Conservation (phyloP, 768 basidiomycete species). For the Mrakia blollopis region DNA sequence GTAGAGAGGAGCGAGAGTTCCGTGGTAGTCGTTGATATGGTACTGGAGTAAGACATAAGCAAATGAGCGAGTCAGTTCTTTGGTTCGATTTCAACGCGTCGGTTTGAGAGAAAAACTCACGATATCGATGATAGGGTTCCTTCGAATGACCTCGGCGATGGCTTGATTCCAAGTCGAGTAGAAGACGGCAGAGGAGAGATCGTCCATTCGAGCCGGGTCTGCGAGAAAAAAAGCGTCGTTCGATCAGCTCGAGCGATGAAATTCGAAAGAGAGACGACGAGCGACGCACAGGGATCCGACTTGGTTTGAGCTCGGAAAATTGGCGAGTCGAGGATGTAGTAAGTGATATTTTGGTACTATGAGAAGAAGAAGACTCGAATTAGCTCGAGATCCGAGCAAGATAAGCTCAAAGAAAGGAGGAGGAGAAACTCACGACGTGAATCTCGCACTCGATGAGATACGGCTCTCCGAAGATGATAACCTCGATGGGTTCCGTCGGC, state of each 20-base stretch:
- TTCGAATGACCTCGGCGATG: constrained; percentile 83
- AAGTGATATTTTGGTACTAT: constrained; percentile 67
- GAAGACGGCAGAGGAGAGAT: constrained; percentile 66
- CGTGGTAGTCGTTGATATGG: constrained; percentile 63
- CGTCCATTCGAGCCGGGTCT: constrained; percentile 81
- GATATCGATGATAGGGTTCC: constrained; percentile 79
- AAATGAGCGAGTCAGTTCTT: too few relatives aligned
- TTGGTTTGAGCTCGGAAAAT: constrained; percentile 99
- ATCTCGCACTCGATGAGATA: constrained; percentile 95
- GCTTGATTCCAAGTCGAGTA: constrained; percentile 99
- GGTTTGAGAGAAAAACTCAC: too few relatives aligned
- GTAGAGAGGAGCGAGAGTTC: constrained; percentile 86
- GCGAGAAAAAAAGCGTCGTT: too few relatives aligned
- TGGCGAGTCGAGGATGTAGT: constrained; percentile 85
- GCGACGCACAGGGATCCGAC: constrained; percentile 62
- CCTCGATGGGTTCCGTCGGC: constrained; percentile 87
- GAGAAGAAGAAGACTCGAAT: background rate
- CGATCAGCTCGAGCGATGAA: background rate
- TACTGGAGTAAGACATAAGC: background rate
- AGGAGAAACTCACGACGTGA: constrained; percentile 47
- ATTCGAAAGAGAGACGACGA: background rate
- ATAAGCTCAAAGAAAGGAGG: background rate
- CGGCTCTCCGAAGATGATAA: constrained; percentile 91
- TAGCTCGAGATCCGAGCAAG: constrained; percentile 45
- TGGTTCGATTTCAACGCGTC: too few relatives aligned